Base-by-base conservation (phyloP, 345 rosid species). In the Aegle marmelos region DNA sequence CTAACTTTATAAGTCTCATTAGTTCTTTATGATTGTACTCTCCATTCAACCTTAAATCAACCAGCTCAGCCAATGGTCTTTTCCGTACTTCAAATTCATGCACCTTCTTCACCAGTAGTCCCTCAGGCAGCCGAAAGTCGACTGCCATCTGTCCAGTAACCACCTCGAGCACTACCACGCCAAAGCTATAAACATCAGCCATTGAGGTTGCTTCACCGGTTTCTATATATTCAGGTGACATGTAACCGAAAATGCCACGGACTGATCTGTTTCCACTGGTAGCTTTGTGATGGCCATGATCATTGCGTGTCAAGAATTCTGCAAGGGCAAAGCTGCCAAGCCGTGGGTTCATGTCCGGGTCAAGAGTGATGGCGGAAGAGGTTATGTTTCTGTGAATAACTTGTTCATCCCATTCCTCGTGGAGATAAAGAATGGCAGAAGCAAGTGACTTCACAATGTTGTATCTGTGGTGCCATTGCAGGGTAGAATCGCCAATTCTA, bases 321-420 rank as follows among this genome's bases (percentile, higher is more conserved):
- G 99, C 98, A 0, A 94, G 89, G n/a, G 97, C 97, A 6, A 95
- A 95, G 78, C 89, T 85, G 19, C 95, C 79, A 4, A 96, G 97
- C 86, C 99, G 82, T 0, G 97, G 97, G 70, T 89, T 96, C 94
- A 90, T 89, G 56, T 92, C 98, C 9, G 85, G 84, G 57, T 96
- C 98, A 4, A 96, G 90, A 83, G 85, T 64, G 60, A 96, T 73
- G 24, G 97, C 92, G 0, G 97, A 89, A 72, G 97, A 88, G 82
- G 99, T 94, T 22, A 96, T 91, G 86, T 89, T 94, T 70, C 93
- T 87, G 82, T 94, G 99, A 76, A 94, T 87, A 21, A 96, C 98
- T 81, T 96, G 95, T 67, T 96, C 98, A 9, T 96, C 94, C 97
- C 98, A 94, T 82, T 96, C 97, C 73, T 96, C 99, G 16, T 96